phyloP scores from a whole-genome alignment of 2,329 filamentous ascomycete species.

The Lasiodiplodia theobromae region DNA sequence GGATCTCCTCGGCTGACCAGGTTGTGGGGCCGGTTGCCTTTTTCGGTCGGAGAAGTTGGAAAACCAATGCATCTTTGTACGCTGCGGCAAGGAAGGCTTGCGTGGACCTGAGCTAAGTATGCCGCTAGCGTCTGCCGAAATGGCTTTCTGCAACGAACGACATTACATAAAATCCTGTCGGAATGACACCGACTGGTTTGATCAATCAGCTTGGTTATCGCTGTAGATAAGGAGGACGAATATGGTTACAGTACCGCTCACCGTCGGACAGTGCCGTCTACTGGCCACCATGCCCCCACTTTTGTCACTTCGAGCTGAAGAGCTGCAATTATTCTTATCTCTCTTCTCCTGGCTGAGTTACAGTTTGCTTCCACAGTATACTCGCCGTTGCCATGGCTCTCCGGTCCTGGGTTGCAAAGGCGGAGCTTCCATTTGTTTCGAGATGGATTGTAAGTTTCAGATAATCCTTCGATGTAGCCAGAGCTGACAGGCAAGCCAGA shows the following conservation, averaged over 20 bases:
- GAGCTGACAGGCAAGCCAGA: neutral
- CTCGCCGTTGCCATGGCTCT: constrained; percentile 1
- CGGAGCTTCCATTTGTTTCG: neutral
- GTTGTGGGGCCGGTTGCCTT: no score
- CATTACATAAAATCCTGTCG: neutral
- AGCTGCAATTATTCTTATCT: neutral
- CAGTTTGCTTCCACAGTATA: neutral
- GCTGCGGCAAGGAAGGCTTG: no score
- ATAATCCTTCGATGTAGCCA: no score
- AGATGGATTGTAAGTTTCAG: neutral
- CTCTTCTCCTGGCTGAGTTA: neutral
- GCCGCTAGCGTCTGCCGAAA: neutral
- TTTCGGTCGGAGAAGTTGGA: neutral
- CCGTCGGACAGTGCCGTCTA: neutral
- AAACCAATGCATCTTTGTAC: neutral
- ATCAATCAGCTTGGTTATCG: neutral
- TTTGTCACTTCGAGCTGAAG: neutral
- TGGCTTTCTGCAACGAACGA: neutral
- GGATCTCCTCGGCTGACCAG: no score
- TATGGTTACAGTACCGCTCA: neutral
- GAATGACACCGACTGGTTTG: neutral
- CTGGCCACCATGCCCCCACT: neutral
- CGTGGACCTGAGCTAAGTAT: neutral
- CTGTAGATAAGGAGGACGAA: neutral
- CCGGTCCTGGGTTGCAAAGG: neutral